Conservation (phyloP, 495 filamentous ascomycete genomes). For the Talaromyces nanjingensis region DNA sequence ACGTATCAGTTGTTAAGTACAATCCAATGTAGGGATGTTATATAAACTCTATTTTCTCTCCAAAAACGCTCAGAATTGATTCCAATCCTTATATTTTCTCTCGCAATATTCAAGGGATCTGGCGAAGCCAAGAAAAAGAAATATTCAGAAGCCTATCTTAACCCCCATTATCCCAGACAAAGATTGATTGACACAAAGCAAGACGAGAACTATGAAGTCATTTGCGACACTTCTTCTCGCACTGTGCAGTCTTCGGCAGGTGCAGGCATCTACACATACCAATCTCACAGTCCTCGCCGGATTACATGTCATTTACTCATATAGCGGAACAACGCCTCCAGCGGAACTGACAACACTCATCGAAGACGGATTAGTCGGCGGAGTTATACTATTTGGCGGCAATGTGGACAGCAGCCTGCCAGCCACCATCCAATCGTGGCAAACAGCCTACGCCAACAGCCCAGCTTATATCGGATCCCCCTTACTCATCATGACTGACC, state of each 20-base stretch:
- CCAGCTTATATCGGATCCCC: conserved; percentile 18
- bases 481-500: conserved; percentile 31
- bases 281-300: conserved; percentile 16
- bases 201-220: background rate
- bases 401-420: conserved; percentile 23
- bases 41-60: background rate
- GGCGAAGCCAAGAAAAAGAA: background rate
- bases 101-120: background rate
- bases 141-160: background rate
- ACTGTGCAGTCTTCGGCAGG: background rate
- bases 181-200: background rate
- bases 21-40: background rate
- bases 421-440: conserved; percentile 16
- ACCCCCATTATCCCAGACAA: background rate
- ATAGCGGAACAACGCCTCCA: conserved; percentile 21
- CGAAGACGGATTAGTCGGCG: conserved; percentile 24
- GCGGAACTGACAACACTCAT: conserved; percentile 21
- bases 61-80: background rate
- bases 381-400: conserved; percentile 28
- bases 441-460: conserved; percentile 21
- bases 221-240: background rate
- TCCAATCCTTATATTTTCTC: background rate
- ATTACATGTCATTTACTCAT: conserved; percentile 32
- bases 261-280: background rate
- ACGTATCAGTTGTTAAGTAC: background rate